A percentile compares a stretch with the other conserved stretches of the same genome.
These are phyloP conservation scores for Alternaria triticimaculans DNA, from an alignment of 2,329 filamentous ascomycete species.

Conservation along the genomic window DNA sequence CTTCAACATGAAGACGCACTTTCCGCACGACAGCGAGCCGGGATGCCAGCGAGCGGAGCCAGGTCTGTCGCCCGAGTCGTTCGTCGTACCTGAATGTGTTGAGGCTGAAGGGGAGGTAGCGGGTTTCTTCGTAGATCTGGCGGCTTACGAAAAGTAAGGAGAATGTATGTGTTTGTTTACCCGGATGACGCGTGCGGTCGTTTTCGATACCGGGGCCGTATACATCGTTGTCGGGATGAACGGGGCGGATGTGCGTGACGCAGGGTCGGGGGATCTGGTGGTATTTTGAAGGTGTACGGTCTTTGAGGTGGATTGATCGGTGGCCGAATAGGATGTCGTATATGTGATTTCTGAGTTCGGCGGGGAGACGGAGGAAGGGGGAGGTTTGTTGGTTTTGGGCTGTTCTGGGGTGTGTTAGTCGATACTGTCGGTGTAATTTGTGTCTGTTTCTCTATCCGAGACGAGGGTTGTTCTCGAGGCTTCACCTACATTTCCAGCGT, in stretches of 20 bases:
- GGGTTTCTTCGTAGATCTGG: neutral
- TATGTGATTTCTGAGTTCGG: neutral
- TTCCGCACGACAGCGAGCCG: neutral
- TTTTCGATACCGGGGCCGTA: neutral
- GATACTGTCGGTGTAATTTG: neutral
- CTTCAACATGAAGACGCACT: neutral
- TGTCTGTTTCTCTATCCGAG: neutral
- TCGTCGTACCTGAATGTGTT: neutral
- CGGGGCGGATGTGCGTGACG: neutral
- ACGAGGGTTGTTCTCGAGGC: neutral
- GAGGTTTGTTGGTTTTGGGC: neutral
- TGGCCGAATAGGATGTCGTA: neutral
- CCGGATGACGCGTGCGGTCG: neutral
- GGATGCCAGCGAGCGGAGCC: neutral
- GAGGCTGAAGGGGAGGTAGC: neutral
- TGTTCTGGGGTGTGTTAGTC: neutral
- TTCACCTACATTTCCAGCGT: neutral
- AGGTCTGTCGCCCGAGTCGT: neutral
- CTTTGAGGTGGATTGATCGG: neutral
- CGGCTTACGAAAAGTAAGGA: neutral
- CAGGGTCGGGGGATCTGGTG: neutral
- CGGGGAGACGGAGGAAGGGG: neutral
- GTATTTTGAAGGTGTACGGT: neutral
- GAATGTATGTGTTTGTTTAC: neutral
- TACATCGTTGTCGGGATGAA: neutral